Evolutionary conservation across 2,329 filamentous ascomycete genomes (phyloP), one percentile per base, ranked within the genome.

Genomic region (Fusarium irregulare): DNA sequence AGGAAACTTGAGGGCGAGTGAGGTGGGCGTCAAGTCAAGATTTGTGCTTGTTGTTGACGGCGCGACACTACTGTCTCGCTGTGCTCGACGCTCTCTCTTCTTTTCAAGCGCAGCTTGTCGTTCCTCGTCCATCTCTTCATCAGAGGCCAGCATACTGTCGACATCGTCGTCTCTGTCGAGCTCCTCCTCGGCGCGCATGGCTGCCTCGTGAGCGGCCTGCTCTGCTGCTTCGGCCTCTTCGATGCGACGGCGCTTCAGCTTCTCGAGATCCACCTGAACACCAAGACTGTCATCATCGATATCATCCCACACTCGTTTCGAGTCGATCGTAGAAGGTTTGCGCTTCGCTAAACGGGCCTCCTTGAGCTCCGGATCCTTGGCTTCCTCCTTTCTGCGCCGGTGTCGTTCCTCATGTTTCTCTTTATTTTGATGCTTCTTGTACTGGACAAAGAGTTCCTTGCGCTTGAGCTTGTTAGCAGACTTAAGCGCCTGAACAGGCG

Each of bases 271-370:
- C 32, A 90, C 87, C 70, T 83, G 82, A 16, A 82, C 81, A 67
- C 85, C 86, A 8, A 89, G 82, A 50, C 82, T 85, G 71, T 91
- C 88, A 59, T 87, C 86, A 49, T 90, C 90, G 51, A 88, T 87
- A 55, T 94, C 90, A 75, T 98, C 94, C 93, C 93, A 98, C 32
- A 93, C 89, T 78, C 96, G 89, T 84, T 97, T 97, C 75, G 90
- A 88, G 75, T 98, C 94, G 61, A 97, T 86, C 1, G 93, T 97
- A 57, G 88, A 80, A 1, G 96, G 92, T 45, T 94, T 87, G 82
- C 97, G 97, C 72, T 87, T 89, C 64, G 89, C 89, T 65, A 95
- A 84, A 74, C 96, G 88, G 71, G 91, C 88, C 66, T 88, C 89
- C 72, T 89, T 89, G 64, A 97, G 81, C 63, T 89, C 87, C 3